Evolutionary conservation across 1,284 basidiomycete species (phyloP), one percentile per base, ranked within the genome.

Genomic region (Papiliotrema nemorosa): DNA sequence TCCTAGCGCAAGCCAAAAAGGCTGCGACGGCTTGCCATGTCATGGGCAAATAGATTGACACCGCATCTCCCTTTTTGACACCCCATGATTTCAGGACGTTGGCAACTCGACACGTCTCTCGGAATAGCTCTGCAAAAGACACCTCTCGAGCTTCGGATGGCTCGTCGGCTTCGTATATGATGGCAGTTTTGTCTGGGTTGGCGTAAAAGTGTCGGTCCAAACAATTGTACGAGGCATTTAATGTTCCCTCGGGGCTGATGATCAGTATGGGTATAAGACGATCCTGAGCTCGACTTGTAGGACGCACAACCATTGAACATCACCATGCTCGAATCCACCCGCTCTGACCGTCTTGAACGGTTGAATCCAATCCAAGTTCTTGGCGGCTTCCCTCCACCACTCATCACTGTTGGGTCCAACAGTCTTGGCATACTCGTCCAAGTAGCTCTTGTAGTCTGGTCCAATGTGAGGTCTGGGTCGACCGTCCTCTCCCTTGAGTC

Each of bases 121-220:
- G 84, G 51, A 97, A 83, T 53, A 98, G 87, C 74, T 97, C 83
- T 18, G 81, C 79, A 72, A 90, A 97, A 37, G 84, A 80, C 70
- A 97, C 81, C 54, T 86, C 80, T 55, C 82, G 74, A 50, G 89
- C 87, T 57, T 91, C 82, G 50, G 82, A 83, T 1, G 92, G 89
- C 76, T 97, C 94, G 66, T 98, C 96, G 3, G 91, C 93, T 76
- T 98, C 94, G 79, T 94, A 98, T 77, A 98, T 94, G 78, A 98
- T 96, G 42, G 94, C 94, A 22, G 86, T 84, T 87, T 89, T 91
- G 72, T 97, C 79, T 0, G 94, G 94, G 68, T 91, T 79, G 72
- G 86, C 84, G 79, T 88, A 91, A 33, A 89, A 72, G 59, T 74
- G 73, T 58, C 96, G 84, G 76, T 98, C 96, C 52, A 98, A 88